These are phyloP conservation scores for Xylaria arbuscula DNA, from an alignment of 2,329 filamentous ascomycete species.

Conservation along the genomic window DNA sequence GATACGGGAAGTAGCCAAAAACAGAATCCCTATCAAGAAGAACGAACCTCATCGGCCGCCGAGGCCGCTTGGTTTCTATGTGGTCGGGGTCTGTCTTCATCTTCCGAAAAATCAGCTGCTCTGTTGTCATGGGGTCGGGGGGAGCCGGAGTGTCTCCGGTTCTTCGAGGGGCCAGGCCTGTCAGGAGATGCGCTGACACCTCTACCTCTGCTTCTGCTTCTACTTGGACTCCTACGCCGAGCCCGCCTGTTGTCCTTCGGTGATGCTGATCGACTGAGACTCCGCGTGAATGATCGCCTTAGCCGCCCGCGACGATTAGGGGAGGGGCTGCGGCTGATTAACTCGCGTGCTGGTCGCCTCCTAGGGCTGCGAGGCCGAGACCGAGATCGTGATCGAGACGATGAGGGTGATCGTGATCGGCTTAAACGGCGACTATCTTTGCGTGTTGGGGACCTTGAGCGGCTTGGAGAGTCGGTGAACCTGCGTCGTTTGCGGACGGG, in stretches of 20 bases:
- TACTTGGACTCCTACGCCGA: constrained; percentile 39
- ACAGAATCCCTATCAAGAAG: constrained; percentile 48
- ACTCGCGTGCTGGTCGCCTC: constrained; percentile 51
- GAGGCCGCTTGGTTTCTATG: constrained; percentile 49
- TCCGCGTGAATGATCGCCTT: constrained; percentile 51
- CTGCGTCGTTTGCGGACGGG: constrained; percentile 63
- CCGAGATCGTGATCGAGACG: constrained; percentile 53
- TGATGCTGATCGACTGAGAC: constrained; percentile 46
- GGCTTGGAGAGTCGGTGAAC: constrained; percentile 61
- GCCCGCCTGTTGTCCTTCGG: constrained; percentile 40
- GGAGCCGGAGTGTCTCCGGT: constrained; percentile 63
- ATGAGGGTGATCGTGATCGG: constrained; percentile 53
- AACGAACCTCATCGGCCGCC: constrained; percentile 57
- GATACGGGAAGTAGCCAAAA: constrained; percentile 41
- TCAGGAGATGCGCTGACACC: constrained; percentile 41
- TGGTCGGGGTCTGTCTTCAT: constrained; percentile 57
- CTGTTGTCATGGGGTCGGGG: constrained; percentile 59
- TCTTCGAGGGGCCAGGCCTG: constrained; percentile 53
- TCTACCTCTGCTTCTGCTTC: constrained; percentile 40
- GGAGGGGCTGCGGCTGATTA: constrained; percentile 53
- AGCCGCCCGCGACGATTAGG: constrained; percentile 51
- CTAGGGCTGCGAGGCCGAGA: constrained; percentile 49
- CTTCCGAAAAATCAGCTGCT: constrained; percentile 67
- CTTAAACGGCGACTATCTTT: constrained; percentile 55
- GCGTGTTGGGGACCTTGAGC: constrained; percentile 55